Evolutionary conservation across 2,329 filamentous ascomycete genomes (phyloP).

Genomic region (Tolypocladium inflatum): DNA sequence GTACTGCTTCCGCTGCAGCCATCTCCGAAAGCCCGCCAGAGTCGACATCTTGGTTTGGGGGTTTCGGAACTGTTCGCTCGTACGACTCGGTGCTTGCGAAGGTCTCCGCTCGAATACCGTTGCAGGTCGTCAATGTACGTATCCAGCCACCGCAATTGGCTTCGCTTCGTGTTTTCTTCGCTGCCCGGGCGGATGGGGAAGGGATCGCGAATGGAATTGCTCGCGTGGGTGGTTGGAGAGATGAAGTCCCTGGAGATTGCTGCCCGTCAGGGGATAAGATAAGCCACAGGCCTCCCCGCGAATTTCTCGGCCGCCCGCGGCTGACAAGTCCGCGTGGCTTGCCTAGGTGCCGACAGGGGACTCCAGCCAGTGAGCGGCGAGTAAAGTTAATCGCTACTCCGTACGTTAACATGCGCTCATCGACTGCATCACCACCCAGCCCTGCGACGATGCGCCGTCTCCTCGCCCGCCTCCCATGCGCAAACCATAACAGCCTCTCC

Average conservation of each 20-base stretch:
- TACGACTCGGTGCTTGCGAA: background rate
- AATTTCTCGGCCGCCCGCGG: background rate
- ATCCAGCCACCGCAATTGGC: background rate
- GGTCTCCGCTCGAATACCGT: background rate
- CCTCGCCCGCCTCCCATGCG: background rate
- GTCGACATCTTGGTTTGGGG: conserved; percentile 20
- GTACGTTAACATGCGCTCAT: background rate
- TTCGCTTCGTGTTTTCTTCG: background rate
- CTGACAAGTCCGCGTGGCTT: background rate
- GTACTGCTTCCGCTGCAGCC: conserved; percentile 92
- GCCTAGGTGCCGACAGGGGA: background rate
- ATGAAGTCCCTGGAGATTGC: background rate
- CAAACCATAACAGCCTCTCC: background rate
- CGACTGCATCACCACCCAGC: background rate
- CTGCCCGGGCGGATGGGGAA: background rate
- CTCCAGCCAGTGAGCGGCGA: background rate
- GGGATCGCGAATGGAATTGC: background rate
- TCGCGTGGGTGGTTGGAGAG: background rate
- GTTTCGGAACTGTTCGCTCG: background rate
- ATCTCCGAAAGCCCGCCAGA: conserved; percentile 56
- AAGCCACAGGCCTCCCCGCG: background rate
- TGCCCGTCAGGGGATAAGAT: background rate
- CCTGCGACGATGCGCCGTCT: background rate
- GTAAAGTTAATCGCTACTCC: background rate
- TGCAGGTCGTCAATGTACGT: background rate